phyloP scores from a whole-genome alignment of 23 red algal species.

The Chondrus crispus region DNA sequence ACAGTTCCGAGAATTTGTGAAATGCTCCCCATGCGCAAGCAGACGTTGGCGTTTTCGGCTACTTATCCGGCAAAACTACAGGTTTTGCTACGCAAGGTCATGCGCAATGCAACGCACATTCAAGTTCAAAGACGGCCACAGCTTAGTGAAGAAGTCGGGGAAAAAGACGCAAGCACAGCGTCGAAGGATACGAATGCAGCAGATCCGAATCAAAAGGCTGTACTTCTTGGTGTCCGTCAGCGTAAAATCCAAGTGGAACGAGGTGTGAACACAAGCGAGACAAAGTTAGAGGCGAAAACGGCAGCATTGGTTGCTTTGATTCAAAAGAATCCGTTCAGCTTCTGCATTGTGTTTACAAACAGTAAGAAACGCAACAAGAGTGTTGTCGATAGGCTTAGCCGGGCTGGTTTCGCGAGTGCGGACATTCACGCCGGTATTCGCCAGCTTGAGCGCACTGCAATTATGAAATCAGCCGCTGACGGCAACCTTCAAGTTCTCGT shows the following conservation, averaged over 20 bases:
- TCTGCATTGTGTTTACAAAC: conserved; percentile 42
- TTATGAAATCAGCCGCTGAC: background rate
- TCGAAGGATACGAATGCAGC: too few species aligned
- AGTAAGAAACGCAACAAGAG: conserved; percentile 12
- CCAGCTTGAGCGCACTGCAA: background rate
- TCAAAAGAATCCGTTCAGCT: background rate
- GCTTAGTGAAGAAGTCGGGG: background rate
- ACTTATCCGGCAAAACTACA: conserved; percentile 28
- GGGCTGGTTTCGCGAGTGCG: background rate
- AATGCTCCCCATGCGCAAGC: background rate
- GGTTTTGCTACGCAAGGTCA: background rate
- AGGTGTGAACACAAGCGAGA: too few species aligned
- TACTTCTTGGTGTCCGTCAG: conserved; percentile 33
- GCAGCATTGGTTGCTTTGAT: background rate
- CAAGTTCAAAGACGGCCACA: background rate
- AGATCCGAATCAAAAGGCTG: background rate
- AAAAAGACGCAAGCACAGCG: background rate
- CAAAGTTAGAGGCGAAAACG: background rate
- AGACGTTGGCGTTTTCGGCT: conserved; percentile 63
- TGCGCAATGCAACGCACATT: conserved; percentile 44
- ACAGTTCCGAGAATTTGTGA: conserved; percentile 21
- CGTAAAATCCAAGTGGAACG: background rate
- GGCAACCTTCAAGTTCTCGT: conserved; percentile 75
- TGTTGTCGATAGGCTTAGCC: background rate
- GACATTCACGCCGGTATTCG: background rate